A percentile compares a stretch with the other conserved stretches of the same genome.
These are phyloP conservation scores for Carex myosuroides DNA, from an alignment of 176 grass and related monocot species.

Conservation along the genomic window DNA sequence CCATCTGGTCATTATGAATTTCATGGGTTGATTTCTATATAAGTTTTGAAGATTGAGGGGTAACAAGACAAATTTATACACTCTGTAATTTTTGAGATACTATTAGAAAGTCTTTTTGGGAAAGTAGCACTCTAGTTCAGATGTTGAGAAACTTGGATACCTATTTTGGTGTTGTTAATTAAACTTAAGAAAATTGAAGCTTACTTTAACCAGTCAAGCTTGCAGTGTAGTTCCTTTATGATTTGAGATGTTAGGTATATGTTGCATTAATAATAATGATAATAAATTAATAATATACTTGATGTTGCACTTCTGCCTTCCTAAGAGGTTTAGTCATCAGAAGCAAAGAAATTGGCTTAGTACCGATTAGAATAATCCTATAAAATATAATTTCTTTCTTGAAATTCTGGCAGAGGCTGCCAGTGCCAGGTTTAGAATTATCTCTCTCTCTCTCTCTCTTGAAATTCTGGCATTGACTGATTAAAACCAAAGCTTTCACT, in stretches of 20 bases:
- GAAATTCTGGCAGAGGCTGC: no score
- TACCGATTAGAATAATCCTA: not conserved
- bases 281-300: not conserved
- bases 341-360: not conserved
- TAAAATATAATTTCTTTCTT: not conserved
- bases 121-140: not conserved
- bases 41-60: not conserved
- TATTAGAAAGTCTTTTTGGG: not conserved
- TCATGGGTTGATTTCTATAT: conserved; percentile 50
- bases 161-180: not conserved
- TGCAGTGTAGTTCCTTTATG: not conserved
- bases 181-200: not conserved
- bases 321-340: not conserved
- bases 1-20: conserved; percentile 91
- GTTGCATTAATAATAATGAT: not conserved
- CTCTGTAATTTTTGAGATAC: not conserved
- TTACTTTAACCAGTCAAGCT: not conserved
- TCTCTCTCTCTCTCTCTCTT: no score
- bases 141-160: not conserved
- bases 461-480: not conserved
- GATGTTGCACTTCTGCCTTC: not conserved
- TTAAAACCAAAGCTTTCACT: not conserved
- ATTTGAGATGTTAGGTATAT: not conserved
- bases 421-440: no score
- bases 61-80: not conserved